Conservation (phyloP, 2,329 filamentous ascomycete genomes). For the Talaromyces amestolkiae region DNA sequence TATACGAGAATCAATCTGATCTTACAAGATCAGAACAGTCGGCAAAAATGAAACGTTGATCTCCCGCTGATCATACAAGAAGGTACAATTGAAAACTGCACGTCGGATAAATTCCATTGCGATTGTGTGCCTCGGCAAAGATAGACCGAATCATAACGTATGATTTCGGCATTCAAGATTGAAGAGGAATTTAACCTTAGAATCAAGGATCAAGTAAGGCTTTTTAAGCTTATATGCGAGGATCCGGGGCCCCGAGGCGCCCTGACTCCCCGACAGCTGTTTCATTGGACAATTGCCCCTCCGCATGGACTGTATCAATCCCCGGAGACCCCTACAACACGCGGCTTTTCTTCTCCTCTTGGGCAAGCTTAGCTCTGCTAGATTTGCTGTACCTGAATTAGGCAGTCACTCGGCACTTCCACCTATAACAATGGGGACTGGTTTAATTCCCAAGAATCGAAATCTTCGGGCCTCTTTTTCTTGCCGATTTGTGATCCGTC, state of each 20-base stretch:
- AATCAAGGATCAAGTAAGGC: background rate
- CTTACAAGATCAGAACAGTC: too few relatives aligned
- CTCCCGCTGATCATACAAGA: background rate
- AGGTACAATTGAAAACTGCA: background rate
- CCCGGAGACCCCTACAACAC: background rate
- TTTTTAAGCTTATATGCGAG: constrained; percentile 3
- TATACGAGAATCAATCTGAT: background rate
- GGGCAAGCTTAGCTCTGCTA: background rate
- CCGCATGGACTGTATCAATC: background rate
- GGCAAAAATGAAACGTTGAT: background rate
- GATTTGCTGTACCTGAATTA: background rate
- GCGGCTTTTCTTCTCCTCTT: background rate
- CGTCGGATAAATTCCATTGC: background rate
- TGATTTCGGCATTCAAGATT: background rate
- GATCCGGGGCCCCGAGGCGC: background rate
- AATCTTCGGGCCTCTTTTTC: background rate
- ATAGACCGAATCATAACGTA: background rate
- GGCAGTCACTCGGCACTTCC: background rate
- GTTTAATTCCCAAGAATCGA: background rate
- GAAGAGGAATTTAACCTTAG: background rate
- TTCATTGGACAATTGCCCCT: background rate
- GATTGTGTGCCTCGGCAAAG: background rate
- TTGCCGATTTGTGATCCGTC: background rate
- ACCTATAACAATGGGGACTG: background rate
- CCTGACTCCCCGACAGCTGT: background rate